Evolutionary conservation across 73 alveolate genomes (phyloP).

Genomic region (Paramecium sexaurelia): DNA sequence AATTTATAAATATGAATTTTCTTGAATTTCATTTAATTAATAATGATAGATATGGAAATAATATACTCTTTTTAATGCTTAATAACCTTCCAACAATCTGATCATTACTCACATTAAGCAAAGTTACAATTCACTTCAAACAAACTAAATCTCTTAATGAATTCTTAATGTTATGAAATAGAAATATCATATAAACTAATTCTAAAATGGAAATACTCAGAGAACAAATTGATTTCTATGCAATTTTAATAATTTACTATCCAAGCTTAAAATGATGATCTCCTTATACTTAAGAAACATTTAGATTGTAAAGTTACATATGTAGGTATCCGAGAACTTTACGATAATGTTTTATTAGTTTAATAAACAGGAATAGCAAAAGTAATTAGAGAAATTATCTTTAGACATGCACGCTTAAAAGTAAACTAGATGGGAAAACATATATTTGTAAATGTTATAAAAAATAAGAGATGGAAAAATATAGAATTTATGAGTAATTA

Average conservation of each 20-base stretch:
- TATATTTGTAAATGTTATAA: neutral
- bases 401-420: neutral
- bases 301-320: neutral
- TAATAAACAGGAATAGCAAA: neutral
- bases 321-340: neutral
- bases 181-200: neutral
- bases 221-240: neutral
- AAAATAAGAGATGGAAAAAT: neutral
- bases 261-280: neutral
- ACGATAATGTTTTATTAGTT: neutral
- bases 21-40: neutral
- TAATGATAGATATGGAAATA: neutral
- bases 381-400: neutral
- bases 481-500: neutral
- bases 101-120: neutral
- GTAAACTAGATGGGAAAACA: neutral
- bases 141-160: neutral
- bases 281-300: neutral
- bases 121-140: neutral
- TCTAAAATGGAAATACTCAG: neutral
- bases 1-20: neutral
- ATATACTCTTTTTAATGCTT: neutral
- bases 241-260: neutral
- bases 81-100: neutral
- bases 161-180: neutral